Evolutionary conservation across 352 stramenopile genomes (phyloP).

Genomic region (Phytophthora idaei): DNA sequence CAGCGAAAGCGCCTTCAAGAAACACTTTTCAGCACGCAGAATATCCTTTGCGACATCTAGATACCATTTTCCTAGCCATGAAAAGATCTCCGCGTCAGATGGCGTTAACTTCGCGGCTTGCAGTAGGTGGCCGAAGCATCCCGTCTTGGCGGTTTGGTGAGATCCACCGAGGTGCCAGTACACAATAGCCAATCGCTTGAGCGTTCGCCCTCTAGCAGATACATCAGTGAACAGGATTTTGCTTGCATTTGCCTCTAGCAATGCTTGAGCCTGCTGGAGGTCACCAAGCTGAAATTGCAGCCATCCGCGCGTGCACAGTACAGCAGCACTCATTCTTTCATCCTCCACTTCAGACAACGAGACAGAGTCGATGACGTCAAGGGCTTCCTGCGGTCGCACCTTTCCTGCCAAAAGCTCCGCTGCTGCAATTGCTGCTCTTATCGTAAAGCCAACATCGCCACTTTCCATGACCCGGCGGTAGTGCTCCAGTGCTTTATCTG

Average conservation of each 20-base stretch:
- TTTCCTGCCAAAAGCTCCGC: slow-evolving; percentile 55
- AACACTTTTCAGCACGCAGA: slow-evolving; percentile 84
- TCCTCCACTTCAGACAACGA: slow-evolving; percentile 23
- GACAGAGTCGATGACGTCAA: slow-evolving; percentile 38
- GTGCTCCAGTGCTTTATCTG: slow-evolving; percentile 47
- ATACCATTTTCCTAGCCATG: slow-evolving; percentile 83
- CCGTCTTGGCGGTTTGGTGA: slow-evolving; percentile 56
- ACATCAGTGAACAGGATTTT: slow-evolving; percentile 31
- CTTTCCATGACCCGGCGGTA: slow-evolving; percentile 45
- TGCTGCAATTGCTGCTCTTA: slow-evolving; percentile 46
- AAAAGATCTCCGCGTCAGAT: slow-evolving; percentile 70
- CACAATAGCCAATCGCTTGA: slow-evolving; percentile 80
- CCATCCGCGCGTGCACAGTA: slow-evolving; percentile 54
- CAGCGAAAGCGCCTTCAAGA: slow-evolving; percentile 79
- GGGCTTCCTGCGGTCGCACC: slow-evolving; percentile 36
- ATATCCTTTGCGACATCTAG: slow-evolving; percentile 60
- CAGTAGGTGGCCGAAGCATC: slow-evolving; percentile 69
- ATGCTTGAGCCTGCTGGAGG: slow-evolving; percentile 35
- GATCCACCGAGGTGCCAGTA: slow-evolving; percentile 72
- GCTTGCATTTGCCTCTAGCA: slow-evolving; percentile 46
- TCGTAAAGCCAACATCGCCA: slow-evolving; percentile 23
- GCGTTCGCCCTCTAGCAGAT: slow-evolving; percentile 32
- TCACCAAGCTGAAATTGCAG: slow-evolving; percentile 50
- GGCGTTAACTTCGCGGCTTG: slow-evolving; percentile 78
- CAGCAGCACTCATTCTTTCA: slow-evolving; percentile 22